These are phyloP conservation scores for Gracilaria domingensis DNA, from an alignment of 23 red algal species.

Conservation along the genomic window DNA sequence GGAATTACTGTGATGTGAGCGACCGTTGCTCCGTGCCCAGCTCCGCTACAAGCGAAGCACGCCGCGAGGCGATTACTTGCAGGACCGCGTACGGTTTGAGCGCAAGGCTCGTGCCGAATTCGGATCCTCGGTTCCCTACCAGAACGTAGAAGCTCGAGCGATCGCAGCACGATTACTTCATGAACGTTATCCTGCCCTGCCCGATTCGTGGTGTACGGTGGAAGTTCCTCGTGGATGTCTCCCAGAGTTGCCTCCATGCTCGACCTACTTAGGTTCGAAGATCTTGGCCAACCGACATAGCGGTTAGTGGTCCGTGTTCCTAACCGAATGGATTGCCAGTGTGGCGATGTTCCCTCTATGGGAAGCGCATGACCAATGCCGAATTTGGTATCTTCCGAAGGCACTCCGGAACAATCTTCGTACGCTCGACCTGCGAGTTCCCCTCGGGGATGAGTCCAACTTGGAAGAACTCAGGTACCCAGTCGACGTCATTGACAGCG, in stretches of 20 bases:
- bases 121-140: no score
- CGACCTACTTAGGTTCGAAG: conserved; percentile 38
- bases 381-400: neutral
- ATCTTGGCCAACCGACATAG: neutral
- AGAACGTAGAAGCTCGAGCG: no score
- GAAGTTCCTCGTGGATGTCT: conserved; percentile 15
- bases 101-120: no score
- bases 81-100: no score
- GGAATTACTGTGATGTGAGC: no score
- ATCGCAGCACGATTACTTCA: neutral
- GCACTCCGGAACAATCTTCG: neutral
- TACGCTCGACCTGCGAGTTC: neutral
- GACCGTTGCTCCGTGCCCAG: no score
- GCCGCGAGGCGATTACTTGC: no score
- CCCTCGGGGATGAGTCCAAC: neutral
- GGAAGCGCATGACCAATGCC: conserved; percentile 10
- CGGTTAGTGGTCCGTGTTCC: conserved; percentile 6
- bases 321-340: neutral
- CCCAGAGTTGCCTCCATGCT: neutral
- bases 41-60: no score
- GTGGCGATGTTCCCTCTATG: neutral
- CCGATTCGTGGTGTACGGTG: neutral
- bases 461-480: neutral
- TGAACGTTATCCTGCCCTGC: conserved; percentile 5
- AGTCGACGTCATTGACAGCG: neutral